Conservation (phyloP, 176 grass and related monocot genomes). For the Tillandsia fasciculata region DNA sequence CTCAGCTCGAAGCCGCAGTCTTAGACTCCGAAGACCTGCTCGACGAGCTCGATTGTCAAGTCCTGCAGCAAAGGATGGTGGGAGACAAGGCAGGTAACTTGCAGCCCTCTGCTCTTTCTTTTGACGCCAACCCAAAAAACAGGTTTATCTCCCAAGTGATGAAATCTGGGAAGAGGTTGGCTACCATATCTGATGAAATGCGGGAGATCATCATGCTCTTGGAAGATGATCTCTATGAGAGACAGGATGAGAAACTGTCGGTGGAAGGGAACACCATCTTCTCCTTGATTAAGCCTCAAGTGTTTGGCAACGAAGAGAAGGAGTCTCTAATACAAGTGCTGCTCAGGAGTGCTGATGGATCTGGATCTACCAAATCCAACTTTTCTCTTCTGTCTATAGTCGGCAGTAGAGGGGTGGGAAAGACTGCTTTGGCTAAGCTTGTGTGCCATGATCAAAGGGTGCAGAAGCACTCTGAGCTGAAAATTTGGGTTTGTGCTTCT, state of each 20-base stretch:
- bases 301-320: conserved; percentile 12
- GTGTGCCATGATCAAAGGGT: conserved; percentile 20
- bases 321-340: conserved; percentile 10
- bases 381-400: conserved; percentile 29
- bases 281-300: conserved; percentile 3
- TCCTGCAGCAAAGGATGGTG: no score
- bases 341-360: not conserved
- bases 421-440: conserved; percentile 31
- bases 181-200: no score
- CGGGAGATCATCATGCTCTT: no score
- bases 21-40: no score
- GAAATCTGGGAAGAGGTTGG: no score
- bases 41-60: no score
- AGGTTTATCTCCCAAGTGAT: no score
- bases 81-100: no score
- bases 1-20: no score
- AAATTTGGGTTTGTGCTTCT: conserved; percentile 26
- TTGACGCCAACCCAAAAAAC: no score
- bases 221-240: no score
- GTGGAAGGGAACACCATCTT: conserved; percentile 8
- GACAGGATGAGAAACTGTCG: not conserved
- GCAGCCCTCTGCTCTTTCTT: no score
- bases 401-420: conserved; percentile 36
- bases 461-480: conserved; percentile 10
- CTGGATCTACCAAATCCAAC: not conserved